phyloP scores from a whole-genome alignment of 169 alveolate genomes.

The Cryptosporidium sp. region DNA sequence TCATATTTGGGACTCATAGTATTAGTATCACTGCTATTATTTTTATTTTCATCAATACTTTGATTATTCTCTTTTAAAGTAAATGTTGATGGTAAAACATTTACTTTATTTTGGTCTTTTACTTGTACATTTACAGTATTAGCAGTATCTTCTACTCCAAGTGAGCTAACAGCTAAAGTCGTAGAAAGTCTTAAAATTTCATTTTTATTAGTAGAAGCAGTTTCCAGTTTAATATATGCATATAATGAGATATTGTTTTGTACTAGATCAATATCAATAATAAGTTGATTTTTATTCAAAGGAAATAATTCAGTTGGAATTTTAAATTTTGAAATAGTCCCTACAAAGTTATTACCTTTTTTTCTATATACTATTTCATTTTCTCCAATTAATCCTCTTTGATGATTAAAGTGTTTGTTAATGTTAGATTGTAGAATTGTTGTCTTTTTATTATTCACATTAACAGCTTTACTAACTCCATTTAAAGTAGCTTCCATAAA shows the following conservation, averaged over 20 bases:
- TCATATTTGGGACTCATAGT: constrained; percentile 46
- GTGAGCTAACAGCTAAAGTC: constrained; percentile 27
- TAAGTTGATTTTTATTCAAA: background rate
- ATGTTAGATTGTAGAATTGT: background rate
- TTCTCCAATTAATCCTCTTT: background rate
- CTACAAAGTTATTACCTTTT: constrained; percentile 11
- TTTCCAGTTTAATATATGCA: constrained; percentile 21
- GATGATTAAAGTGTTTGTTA: constrained; percentile 1
- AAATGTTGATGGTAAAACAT: background rate
- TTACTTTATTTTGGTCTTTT: background rate
- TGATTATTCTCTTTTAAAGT: background rate
- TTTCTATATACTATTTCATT: background rate
- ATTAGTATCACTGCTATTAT: background rate
- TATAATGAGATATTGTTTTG: constrained; percentile 36
- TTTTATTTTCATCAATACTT: background rate
- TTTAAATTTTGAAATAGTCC: constrained; percentile 28
- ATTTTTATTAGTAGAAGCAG: background rate
- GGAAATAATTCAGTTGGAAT: constrained; percentile 27
- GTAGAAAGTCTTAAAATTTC: constrained; percentile 10
- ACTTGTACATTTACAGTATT: background rate
- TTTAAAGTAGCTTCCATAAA: constrained; percentile 32
- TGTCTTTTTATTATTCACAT: background rate
- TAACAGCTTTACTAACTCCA: background rate
- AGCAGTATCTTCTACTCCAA: constrained; percentile 17
- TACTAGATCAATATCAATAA: constrained; percentile 14